Evolutionary conservation across 768 basidiomycete genomes (phyloP).

Genomic region (Boletus huronensis): DNA sequence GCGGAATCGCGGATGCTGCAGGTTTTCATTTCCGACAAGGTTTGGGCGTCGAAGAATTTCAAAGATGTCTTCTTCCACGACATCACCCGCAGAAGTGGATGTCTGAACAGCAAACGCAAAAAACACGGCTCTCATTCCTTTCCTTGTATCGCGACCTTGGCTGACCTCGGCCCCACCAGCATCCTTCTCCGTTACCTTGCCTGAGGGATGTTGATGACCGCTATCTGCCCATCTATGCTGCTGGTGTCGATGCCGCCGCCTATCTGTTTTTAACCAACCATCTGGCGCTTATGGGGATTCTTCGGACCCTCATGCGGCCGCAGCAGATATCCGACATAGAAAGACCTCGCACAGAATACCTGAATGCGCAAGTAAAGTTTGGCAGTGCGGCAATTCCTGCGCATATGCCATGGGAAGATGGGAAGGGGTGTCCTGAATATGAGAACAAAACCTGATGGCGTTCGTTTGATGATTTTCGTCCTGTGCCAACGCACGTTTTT

Average conservation of each 20-base stretch:
- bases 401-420: conserved; percentile 8
- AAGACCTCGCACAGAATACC: background rate
- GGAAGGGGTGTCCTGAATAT: background rate
- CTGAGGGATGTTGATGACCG: background rate
- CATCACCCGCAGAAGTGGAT: background rate
- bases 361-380: conserved; percentile 1
- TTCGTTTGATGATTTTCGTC: background rate
- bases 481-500: background rate
- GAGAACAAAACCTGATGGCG: background rate
- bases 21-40: conserved; percentile 20
- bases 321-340: background rate
- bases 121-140: background rate
- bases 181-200: conserved; percentile 2
- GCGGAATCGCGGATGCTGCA: conserved; percentile 4
- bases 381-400: background rate
- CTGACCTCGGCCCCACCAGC: conserved; percentile 3
- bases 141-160: conserved; percentile 11
- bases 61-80: background rate
- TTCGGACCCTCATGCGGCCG: background rate
- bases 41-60: background rate
- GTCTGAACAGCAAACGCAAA: background rate
- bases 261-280: conserved; percentile 9
- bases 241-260: background rate
- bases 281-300: background rate
- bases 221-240: conserved; percentile 4